These are phyloP conservation scores for Paxillus involutus DNA, from an alignment of 768 basidiomycete genomes.

Conservation along the genomic window DNA sequence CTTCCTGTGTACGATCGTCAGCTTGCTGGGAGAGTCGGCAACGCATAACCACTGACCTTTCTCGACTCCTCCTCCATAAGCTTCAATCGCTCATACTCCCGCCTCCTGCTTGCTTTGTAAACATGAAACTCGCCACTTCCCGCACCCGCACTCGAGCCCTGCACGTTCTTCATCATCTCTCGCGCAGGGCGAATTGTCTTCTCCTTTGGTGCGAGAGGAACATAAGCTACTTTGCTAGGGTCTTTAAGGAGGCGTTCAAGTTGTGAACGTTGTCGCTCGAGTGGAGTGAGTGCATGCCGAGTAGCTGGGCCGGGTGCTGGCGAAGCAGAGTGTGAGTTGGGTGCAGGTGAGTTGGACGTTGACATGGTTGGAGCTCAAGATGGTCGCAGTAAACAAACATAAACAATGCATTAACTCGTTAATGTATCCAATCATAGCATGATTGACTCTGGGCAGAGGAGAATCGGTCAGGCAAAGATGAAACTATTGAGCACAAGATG, in stretches of 20 bases:
- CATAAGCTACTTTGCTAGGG: slow-evolving; percentile 75
- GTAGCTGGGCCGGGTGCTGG: slow-evolving; percentile 27
- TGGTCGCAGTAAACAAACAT: slow-evolving; percentile 15
- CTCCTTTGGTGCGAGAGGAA: slow-evolving; percentile 81
- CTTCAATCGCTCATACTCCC: slow-evolving; percentile 95
- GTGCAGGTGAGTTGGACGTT: slow-evolving; percentile 27
- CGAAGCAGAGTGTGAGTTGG: slow-evolving; percentile 29
- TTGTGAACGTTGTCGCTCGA: slow-evolving; percentile 59
- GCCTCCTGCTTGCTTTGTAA: slow-evolving; percentile 90
- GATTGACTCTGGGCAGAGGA: background rate
- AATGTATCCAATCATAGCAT: too few relatives aligned
- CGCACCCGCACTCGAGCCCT: slow-evolving; percentile 95
- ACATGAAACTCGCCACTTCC: slow-evolving; percentile 99
- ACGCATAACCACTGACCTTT: slow-evolving; percentile 50
- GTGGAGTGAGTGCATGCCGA: slow-evolving; percentile 49
- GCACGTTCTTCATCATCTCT: slow-evolving; percentile 99
- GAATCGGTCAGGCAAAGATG: background rate
- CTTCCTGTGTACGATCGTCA: slow-evolving; percentile 51
- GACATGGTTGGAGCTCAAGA: slow-evolving; percentile 25
- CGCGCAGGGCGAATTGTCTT: slow-evolving; percentile 78
- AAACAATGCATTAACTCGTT: slow-evolving; percentile 7
- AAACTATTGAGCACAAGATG: slow-evolving; percentile 2
- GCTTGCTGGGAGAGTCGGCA: background rate
- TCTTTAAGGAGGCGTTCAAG: slow-evolving; percentile 90
- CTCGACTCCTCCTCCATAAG: slow-evolving; percentile 80